A percentile compares a stretch with the other conserved stretches of the same genome.
These are phyloP conservation scores for Microdochium trichocladiopsis DNA, from an alignment of 2,329 filamentous ascomycete species.

Conservation along the genomic window DNA sequence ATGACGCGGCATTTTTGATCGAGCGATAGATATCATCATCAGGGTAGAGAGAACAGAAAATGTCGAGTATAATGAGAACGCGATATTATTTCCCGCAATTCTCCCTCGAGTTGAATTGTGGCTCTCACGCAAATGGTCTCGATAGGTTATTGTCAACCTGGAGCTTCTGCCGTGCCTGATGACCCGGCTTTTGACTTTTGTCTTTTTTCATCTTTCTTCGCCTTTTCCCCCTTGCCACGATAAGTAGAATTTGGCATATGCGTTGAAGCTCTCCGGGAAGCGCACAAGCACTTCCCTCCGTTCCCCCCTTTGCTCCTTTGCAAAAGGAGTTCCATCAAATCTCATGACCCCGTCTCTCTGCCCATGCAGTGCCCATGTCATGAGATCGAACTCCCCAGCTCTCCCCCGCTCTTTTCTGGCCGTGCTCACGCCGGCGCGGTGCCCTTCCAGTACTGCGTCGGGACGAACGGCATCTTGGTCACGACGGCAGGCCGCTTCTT, in stretches of 20 bases:
- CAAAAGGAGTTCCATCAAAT: too few relatives aligned
- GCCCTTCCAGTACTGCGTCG: slow-evolving; percentile 65
- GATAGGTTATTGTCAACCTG: too few relatives aligned
- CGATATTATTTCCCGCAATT: too few relatives aligned
- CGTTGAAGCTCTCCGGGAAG: not conserved
- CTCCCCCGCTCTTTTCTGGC: not conserved
- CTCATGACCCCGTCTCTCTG: too few relatives aligned
- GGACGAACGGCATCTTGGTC: slow-evolving; percentile 83
- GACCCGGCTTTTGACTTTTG: too few relatives aligned
- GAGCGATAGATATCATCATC: not conserved
- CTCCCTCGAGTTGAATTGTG: too few relatives aligned
- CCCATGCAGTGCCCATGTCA: too few relatives aligned
- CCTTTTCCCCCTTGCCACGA: slow-evolving; percentile 1
- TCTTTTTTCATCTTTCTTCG: too few relatives aligned
- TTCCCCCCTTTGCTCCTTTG: not conserved
- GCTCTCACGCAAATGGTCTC: too few relatives aligned
- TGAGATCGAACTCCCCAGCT: not conserved
- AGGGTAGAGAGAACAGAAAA: too few relatives aligned
- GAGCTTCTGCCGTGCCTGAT: too few relatives aligned
- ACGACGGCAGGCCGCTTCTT: slow-evolving; percentile 69
- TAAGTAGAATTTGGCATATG: not conserved
- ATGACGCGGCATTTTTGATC: not conserved
- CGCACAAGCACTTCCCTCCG: not conserved
- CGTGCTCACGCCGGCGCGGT: slow-evolving; percentile 7
- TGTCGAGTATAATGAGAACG: too few relatives aligned